Percentiles rank a stretch among this genome's conserved stretches.
Conservation (phyloP, 176 grass and related monocot genomes). For the Musa troglodytarum region DNA sequence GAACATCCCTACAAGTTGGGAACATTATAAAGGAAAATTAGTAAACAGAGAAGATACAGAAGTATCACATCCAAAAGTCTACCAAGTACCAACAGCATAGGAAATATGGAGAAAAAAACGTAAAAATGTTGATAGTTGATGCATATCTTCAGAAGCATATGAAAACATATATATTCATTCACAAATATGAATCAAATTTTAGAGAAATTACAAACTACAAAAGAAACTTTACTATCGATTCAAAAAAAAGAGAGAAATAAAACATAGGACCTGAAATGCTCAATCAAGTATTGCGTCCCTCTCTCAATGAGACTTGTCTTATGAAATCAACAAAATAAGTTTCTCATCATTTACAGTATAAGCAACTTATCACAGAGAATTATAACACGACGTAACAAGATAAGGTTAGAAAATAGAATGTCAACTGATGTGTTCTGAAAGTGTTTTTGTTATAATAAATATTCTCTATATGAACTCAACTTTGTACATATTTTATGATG, state of each 20-base stretch:
- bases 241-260: background rate
- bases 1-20: constrained; percentile 55
- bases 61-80: too few species aligned
- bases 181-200: background rate
- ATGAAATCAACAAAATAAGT: background rate
- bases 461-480: background rate
- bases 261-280: background rate
- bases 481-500: background rate
- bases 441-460: too few species aligned
- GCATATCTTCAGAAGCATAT: too few species aligned
- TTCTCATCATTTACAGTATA: too few species aligned
- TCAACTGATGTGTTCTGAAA: too few species aligned
- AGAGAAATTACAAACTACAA: background rate
- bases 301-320: background rate
- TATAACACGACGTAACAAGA: background rate
- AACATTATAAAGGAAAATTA: constrained; percentile 9
- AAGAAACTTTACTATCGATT: background rate
- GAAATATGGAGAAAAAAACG: too few species aligned
- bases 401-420: background rate
- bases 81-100: too few species aligned
- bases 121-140: too few species aligned
- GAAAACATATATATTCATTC: background rate
- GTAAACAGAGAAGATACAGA: background rate
- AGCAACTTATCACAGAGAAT: background rate
- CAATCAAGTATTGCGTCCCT: background rate